These are phyloP conservation scores for Aspergillus transmontanensis DNA, from an alignment of 2,329 filamentous ascomycete genomes.

Conservation along the genomic window DNA sequence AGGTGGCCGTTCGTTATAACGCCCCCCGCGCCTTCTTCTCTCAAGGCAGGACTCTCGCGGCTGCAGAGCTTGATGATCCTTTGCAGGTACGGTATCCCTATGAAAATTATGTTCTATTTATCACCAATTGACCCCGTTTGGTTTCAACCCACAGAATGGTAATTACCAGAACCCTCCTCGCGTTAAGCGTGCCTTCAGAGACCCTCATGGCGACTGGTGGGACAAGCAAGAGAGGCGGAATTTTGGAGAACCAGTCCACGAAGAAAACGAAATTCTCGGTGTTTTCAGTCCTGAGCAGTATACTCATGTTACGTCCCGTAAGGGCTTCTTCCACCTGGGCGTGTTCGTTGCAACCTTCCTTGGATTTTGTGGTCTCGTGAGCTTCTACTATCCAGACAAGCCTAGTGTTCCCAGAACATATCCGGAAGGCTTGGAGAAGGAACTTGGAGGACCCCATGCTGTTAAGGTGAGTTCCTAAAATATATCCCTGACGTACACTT, in stretches of 20 bases:
- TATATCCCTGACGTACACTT: not conserved
- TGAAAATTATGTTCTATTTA: not conserved
- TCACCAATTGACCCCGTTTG: constrained; percentile 21
- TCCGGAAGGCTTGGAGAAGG: constrained; percentile 68
- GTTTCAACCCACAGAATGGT: constrained; percentile 41
- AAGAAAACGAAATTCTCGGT: constrained; percentile 91
- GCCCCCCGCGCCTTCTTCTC: constrained; percentile 47
- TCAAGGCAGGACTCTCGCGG: constrained; percentile 41
- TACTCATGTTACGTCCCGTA: constrained; percentile 75
- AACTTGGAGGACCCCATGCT: constrained; percentile 71
- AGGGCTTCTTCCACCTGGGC: constrained; percentile 69
- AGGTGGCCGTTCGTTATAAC: constrained; percentile 40
- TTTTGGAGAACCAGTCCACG: constrained; percentile 93
- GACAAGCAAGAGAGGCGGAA: constrained; percentile 97
- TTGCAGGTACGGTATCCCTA: constrained; percentile 40
- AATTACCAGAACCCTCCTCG: constrained; percentile 54
- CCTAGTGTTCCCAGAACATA: constrained; percentile 70
- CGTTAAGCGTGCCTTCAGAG: constrained; percentile 87
- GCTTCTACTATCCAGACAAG: constrained; percentile 71
- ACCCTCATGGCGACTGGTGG: constrained; percentile 94
- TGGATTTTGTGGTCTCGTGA: constrained; percentile 68
- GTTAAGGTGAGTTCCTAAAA: constrained; percentile 59
- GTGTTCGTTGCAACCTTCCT: constrained; percentile 67
- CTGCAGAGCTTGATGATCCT: constrained; percentile 45
- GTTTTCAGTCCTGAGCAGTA: constrained; percentile 90